Conservation (phyloP, 208 protist genomes). For the Phytomonas francai region DNA sequence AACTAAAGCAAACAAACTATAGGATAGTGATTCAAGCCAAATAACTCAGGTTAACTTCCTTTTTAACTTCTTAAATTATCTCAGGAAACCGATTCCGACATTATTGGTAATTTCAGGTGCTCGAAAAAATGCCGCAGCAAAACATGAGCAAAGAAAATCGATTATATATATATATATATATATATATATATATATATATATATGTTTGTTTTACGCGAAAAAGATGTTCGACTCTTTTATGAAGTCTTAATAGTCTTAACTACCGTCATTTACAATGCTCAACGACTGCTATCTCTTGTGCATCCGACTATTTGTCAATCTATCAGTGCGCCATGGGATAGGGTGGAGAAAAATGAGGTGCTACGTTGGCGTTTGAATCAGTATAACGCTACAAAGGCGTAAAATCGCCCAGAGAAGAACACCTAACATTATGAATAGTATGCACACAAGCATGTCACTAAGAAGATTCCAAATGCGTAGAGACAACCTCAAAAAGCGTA, state of each 20-base stretch:
- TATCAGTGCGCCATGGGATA: background rate
- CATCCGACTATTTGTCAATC: background rate
- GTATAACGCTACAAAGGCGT: constrained; percentile 61
- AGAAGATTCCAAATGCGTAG: constrained; percentile 56
- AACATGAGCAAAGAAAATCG: background rate
- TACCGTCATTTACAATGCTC: background rate
- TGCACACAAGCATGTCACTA: constrained; percentile 67
- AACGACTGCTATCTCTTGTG: background rate
- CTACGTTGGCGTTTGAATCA: constrained; percentile 10
- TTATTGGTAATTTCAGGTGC: background rate
- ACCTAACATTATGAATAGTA: constrained; percentile 49
- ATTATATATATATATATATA: background rate
- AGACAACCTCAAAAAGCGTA: constrained; percentile 28
- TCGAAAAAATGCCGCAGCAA: background rate
- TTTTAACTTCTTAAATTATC: background rate
- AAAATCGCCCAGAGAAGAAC: constrained; percentile 80
- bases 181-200: background rate
- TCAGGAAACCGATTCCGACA: background rate
- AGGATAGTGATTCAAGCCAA: background rate
- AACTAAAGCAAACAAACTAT: background rate
- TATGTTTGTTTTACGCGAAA: background rate
- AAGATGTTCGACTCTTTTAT: background rate
- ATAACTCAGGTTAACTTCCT: background rate
- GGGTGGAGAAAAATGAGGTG: constrained; percentile 9
- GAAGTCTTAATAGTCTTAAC: background rate